phyloP scores from a whole-genome alignment of 2,329 filamentous ascomycete genomes.

The Beauveria medogensis region DNA sequence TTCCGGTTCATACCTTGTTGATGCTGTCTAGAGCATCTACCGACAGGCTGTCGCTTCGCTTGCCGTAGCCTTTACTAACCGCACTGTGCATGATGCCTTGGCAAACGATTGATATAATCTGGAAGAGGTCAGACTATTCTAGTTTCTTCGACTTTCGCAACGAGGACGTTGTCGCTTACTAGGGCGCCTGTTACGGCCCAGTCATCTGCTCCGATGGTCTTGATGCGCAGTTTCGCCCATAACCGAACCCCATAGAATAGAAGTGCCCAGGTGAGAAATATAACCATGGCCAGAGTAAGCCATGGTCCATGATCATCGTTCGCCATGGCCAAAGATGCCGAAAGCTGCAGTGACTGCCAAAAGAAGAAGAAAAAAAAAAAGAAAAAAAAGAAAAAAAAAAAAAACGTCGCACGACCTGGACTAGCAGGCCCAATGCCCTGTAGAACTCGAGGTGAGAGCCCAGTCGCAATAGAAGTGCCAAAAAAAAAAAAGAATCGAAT shows the following conservation, averaged over 20 bases:
- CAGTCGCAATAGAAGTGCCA: no score
- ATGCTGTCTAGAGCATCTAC: neutral
- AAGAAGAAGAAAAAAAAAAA: neutral
- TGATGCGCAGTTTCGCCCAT: constrained; percentile 1
- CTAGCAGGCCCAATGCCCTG: no score
- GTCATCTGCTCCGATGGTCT: neutral
- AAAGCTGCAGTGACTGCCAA: neutral
- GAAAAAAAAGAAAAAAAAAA: neutral
- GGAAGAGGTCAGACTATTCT: neutral
- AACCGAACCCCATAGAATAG: neutral
- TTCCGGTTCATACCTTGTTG: neutral
- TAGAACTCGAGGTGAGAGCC: no score
- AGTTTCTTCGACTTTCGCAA: neutral
- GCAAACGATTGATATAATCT: neutral
- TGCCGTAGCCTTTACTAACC: neutral
- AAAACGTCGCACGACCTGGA: neutral
- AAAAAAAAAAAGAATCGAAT: no score
- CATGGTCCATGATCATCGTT: neutral
- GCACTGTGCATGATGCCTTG: neutral
- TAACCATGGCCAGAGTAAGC: neutral
- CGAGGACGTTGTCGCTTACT: neutral
- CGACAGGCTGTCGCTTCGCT: neutral
- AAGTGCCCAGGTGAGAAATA: neutral
- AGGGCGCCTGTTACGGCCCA: neutral
- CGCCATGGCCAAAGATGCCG: neutral